Evolutionary conservation across 805 yeast species (phyloP).

Genomic region (Wickerhamiella azymoides): DNA sequence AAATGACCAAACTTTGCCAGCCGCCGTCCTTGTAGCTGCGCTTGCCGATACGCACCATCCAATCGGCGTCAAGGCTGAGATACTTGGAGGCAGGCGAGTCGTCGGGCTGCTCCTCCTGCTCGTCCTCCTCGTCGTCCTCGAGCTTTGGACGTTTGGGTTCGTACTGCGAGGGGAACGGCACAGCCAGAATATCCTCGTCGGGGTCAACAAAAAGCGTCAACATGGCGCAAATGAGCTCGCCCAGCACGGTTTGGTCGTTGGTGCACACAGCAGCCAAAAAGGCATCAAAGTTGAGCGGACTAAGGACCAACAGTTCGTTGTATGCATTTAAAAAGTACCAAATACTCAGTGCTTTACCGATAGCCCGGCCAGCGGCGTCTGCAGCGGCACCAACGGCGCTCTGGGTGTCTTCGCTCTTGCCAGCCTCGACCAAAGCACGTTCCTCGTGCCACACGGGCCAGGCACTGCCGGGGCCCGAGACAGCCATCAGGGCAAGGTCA

Average conservation of each 20-base stretch:
- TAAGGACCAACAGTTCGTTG: conserved; percentile 48
- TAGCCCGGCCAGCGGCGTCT: conserved; percentile 6
- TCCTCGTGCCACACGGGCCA: conserved; percentile 18
- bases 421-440: conserved; percentile 2
- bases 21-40: conserved; percentile 70
- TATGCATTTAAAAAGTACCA: conserved; percentile 70
- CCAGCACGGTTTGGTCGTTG: conserved; percentile 29
- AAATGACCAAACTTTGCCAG: conserved; percentile 70
- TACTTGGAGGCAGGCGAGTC: conserved; percentile 1
- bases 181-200: conserved; percentile 27
- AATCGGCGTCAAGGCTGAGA: conserved; percentile 21
- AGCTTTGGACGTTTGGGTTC: conserved; percentile 13
- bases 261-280: conserved; percentile 44
- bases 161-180: conserved; percentile 24
- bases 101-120: conserved; percentile 15
- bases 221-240: conserved; percentile 56
- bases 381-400: too few species aligned
- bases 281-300: conserved; percentile 69
- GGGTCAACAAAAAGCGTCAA: conserved; percentile 40
- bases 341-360: conserved; percentile 34
- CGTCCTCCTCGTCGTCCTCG: conserved; percentile 9
- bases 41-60: conserved; percentile 67
- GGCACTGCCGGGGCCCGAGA: not conserved
- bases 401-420: too few species aligned
- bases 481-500: conserved; percentile 3